A percentile compares a stretch with the other conserved stretches of the same genome.
These are phyloP conservation scores for Saccharomycopsis fibuligera DNA, from an alignment of 805 yeast genomes.

Conservation along the genomic window DNA sequence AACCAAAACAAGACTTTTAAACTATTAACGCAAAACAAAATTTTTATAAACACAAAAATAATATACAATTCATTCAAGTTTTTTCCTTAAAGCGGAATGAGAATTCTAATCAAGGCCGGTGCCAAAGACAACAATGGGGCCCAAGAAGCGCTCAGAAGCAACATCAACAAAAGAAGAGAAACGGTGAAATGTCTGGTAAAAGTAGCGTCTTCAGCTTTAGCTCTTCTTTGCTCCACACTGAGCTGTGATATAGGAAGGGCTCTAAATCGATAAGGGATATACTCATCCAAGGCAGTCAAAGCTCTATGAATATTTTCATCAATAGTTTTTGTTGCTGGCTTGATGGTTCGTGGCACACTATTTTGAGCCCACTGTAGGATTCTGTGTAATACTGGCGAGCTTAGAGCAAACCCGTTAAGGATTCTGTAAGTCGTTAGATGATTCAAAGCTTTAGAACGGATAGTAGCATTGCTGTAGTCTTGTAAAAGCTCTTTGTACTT, in stretches of 20 bases:
- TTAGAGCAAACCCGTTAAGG: neutral
- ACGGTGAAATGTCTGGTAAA: no score
- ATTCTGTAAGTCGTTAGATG: constrained; percentile 14
- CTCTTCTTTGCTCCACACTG: constrained; percentile 11
- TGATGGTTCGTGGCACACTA: constrained; percentile 5
- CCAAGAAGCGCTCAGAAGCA: no score
- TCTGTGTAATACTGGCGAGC: neutral
- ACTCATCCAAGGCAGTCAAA: constrained; percentile 8
- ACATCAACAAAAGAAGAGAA: no score
- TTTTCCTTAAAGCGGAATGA: no score
- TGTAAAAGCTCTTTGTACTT: constrained; percentile 1
- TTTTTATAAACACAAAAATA: no score
- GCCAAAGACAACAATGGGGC: no score
- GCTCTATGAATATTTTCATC: constrained; percentile 3
- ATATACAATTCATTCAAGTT: no score
- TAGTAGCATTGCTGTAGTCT: constrained; percentile 10
- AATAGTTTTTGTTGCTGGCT: neutral
- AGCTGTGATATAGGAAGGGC: constrained; percentile 14
- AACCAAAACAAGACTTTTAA: no score
- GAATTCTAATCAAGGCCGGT: no score
- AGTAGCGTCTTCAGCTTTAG: no score
- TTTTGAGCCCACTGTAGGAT: neutral
- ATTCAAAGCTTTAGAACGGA: constrained; percentile 7
- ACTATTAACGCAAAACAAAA: no score
- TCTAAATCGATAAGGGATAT: constrained; percentile 13